These are phyloP conservation scores for Sarocladiaceae sp. DNA, from an alignment of 2,329 filamentous ascomycete species.

Conservation along the genomic window DNA sequence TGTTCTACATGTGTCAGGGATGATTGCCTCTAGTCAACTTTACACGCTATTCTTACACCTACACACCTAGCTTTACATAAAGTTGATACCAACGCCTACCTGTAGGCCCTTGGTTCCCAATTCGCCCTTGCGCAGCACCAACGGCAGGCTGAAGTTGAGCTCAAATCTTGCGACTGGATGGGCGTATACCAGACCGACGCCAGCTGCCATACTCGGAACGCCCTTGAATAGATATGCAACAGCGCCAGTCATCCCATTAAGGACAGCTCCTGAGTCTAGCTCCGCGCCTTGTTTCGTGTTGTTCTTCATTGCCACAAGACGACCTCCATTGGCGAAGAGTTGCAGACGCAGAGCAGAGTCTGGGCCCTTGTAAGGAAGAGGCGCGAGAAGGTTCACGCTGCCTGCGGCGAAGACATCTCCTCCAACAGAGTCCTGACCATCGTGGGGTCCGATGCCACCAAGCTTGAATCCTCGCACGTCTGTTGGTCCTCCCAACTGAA, in stretches of 20 bases:
- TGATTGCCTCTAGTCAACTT: not conserved
- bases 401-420: conserved; percentile 91
- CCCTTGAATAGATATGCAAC: conserved; percentile 68
- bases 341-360: conserved; percentile 86
- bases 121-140: conserved; percentile 79
- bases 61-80: conserved; percentile 57
- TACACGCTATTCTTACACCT: not conserved
- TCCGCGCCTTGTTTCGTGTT: conserved; percentile 23
- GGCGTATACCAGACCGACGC: conserved; percentile 88
- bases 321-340: conserved; percentile 85
- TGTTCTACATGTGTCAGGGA: not conserved
- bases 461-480: conserved; percentile 93
- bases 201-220: conserved; percentile 79
- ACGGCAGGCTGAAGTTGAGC: conserved; percentile 87
- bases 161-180: conserved; percentile 92
- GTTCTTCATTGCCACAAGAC: conserved; percentile 71
- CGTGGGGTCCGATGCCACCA: conserved; percentile 82
- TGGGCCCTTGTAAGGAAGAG: conserved; percentile 74
- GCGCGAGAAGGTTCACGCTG: conserved; percentile 79
- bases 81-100: conserved; percentile 94
- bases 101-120: conserved; percentile 87
- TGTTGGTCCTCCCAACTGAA: conserved; percentile 89
- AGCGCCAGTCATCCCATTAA: conserved; percentile 53
- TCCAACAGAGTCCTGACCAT: conserved; percentile 80
- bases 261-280: conserved; percentile 34